Evolutionary conservation across 345 rosid species (phyloP).

Genomic region (Theobroma cacao): DNA sequence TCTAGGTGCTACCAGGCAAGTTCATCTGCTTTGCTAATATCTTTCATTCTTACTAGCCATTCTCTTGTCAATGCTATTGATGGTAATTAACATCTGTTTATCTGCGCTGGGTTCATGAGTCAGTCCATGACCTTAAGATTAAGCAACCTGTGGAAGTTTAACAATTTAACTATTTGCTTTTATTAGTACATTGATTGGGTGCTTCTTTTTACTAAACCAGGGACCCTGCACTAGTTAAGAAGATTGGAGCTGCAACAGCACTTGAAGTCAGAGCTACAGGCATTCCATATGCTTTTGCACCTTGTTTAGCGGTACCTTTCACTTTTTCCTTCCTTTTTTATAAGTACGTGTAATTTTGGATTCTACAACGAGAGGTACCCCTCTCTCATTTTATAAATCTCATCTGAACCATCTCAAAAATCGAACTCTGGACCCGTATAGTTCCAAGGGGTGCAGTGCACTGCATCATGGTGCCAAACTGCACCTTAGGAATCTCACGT

Average conservation of each 20-base stretch:
- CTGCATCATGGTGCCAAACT: too few species aligned
- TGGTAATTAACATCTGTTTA: too few species aligned
- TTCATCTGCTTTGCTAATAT: background rate
- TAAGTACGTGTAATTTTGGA: background rate
- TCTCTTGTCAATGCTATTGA: too few species aligned
- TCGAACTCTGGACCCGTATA: too few species aligned
- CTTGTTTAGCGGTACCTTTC: conserved; percentile 71
- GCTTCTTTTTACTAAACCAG: conserved; percentile 21
- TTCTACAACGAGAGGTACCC: too few species aligned
- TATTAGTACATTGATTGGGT: background rate
- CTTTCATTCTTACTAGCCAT: background rate
- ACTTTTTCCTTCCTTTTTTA: background rate
- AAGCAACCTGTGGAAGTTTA: background rate
- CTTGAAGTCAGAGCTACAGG: conserved; percentile 91
- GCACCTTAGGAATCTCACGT: too few species aligned
- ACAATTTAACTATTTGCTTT: background rate
- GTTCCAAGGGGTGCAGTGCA: too few species aligned
- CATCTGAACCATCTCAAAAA: background rate
- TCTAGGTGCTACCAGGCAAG: conserved; percentile 83
- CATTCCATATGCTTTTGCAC: conserved; percentile 76
- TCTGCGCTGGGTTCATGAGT: too few species aligned
- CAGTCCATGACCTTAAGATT: too few species aligned
- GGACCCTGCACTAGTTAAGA: conserved; percentile 73
- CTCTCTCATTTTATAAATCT: too few species aligned
- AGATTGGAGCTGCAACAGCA: conserved; percentile 93